A percentile compares a stretch with the other conserved stretches of the same genome.
Conservation (phyloP, 306 rosid species). For the Alnus glutinosa region DNA sequence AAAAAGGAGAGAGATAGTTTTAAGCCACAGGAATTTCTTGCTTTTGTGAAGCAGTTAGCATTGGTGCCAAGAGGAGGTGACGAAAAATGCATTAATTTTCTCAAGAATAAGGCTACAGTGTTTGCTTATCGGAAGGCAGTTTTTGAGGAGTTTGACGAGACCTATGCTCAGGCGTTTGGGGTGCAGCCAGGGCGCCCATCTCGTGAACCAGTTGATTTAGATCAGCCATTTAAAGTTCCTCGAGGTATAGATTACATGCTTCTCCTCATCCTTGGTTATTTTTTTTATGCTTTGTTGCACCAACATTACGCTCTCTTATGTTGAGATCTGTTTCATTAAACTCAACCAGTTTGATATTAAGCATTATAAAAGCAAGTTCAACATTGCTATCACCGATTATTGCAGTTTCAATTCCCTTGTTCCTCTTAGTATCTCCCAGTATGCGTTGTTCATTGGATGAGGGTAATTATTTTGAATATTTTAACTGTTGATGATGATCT, state of each 20-base stretch:
- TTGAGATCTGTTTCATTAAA: background rate
- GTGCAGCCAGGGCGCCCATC: slow-evolving; percentile 52
- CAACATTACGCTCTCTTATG: background rate
- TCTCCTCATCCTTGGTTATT: slow-evolving; percentile 14
- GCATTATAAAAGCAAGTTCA: background rate
- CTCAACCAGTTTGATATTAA: background rate
- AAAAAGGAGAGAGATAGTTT: slow-evolving; percentile 61
- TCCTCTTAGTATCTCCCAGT: background rate
- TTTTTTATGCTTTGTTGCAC: background rate
- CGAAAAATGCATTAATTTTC: slow-evolving; percentile 49
- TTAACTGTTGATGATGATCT: no score
- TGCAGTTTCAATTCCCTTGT: background rate
- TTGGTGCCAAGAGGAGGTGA: slow-evolving; percentile 51
- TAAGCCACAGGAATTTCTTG: slow-evolving; percentile 54
- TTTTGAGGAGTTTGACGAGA: slow-evolving; percentile 89
- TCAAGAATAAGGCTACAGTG: slow-evolving; percentile 60
- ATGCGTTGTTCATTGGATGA: no score
- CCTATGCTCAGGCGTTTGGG: slow-evolving; percentile 95
- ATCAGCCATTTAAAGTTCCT: slow-evolving; percentile 51
- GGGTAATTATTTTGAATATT: no score
- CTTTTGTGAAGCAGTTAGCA: slow-evolving; percentile 75
- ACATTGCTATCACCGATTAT: background rate
- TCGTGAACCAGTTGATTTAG: slow-evolving; percentile 30
- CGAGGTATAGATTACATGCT: slow-evolving; percentile 59
- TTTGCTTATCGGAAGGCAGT: slow-evolving; percentile 62